A percentile compares a stretch with the other conserved stretches of the same genome.
phyloP scores from a whole-genome alignment of 345 rosid genomes.

The Angophora floribunda region DNA sequence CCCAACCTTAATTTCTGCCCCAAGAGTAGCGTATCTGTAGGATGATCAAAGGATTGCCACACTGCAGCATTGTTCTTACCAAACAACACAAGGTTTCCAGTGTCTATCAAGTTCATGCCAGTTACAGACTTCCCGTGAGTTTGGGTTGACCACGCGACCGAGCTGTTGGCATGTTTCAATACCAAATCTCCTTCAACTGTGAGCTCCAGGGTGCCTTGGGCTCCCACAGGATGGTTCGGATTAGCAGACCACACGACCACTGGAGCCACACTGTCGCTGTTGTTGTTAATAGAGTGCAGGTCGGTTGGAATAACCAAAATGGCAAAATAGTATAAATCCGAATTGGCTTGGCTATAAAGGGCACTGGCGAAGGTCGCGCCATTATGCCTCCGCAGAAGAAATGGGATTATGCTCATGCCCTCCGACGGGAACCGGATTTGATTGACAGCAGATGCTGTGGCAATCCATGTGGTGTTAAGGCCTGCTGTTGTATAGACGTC shows the following conservation, averaged over 20 bases:
- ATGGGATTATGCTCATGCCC: background rate
- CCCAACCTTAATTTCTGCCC: no score
- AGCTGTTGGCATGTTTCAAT: background rate
- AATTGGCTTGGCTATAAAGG: background rate
- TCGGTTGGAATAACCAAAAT: background rate
- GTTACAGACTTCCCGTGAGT: background rate
- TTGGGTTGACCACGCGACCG: constrained; percentile 3
- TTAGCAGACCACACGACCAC: constrained; percentile 17
- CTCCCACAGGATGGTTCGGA: background rate
- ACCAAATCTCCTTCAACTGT: background rate
- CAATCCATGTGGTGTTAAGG: background rate
- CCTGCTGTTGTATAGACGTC: background rate
- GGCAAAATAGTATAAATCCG: background rate
- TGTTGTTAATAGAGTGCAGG: accelerated
- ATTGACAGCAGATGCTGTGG: background rate
- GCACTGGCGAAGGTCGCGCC: background rate
- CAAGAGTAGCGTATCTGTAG: no score
- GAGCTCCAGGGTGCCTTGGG: background rate
- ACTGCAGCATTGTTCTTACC: no score
- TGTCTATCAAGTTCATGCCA: no score
- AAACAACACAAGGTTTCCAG: no score
- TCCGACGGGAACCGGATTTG: background rate
- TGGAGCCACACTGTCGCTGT: background rate
- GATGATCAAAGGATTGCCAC: no score
- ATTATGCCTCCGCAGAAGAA: background rate